Base-by-base conservation (phyloP, 495 filamentous ascomycete genomes). In the Beverwykella pulmonaria region DNA sequence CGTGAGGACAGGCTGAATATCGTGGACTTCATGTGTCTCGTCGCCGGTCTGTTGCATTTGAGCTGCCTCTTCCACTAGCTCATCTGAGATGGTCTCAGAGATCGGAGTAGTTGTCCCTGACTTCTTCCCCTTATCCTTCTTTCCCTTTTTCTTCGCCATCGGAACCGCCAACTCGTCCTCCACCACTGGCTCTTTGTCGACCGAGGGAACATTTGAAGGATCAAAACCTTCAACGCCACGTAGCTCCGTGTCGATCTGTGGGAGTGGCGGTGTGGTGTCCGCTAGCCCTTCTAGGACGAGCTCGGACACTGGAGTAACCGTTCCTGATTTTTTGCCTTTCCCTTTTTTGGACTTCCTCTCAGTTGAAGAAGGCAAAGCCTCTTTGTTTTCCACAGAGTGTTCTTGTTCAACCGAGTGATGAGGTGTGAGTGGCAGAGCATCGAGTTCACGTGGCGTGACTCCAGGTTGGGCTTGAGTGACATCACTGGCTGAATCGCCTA, bases 41-140 rank as follows among this genome's bases (percentile, higher is more conserved):
- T 34, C 30, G 39, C 6, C 15, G 15, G 39, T 2, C 17, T 10
- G 9, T n/a, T 44, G 9, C 2, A 44, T 2, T 17, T 50, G 48
- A 14, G 12, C 19, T 32, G 61, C n/a, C 14, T 27, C 36, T 14
- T 46, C 17, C 1, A n/a, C 9, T 25, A 34, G n/a, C n/a, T 26
- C 52, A 12, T 54, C 34, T 19, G 48, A 26, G 10, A 49, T 27
- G 20, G 9, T 32, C 32, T 66, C 62, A 23, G 30, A 23, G 15
- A 59, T 32, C 17, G 56, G 49, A 36, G 61, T 70, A 30, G 56
- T 49, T 34, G 48, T 20, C 0, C 61, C 62, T 4, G 67, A 68
- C 44, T 68, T 44, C 59, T 71, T 68, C 22, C 65, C 65, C 53
- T 71, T 71, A 32, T 55, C 62, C 26, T 65, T 71, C 57, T 70